A percentile compares a stretch with the other conserved stretches of the same genome.
Evolutionary conservation across 2,329 filamentous ascomycete genomes (phyloP).

Genomic region (Leptographium lundbergii): DNA sequence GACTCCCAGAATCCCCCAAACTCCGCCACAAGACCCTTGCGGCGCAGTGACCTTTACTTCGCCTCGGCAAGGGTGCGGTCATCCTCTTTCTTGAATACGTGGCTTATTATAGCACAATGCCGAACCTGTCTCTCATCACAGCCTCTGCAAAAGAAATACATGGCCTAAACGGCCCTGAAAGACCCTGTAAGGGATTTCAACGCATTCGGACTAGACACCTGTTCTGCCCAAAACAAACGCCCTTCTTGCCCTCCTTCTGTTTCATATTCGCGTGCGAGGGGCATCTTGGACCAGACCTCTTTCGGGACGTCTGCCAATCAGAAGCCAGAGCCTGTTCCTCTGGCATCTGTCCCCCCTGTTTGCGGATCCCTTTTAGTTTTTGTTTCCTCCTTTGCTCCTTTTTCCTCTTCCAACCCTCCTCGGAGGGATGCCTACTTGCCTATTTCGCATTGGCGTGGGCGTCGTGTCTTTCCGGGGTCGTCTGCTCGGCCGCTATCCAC

Average conservation of each 20-base stretch:
- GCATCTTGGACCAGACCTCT: neutral
- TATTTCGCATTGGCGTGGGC: neutral
- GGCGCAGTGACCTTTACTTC: too few species aligned
- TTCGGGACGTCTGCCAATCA: neutral
- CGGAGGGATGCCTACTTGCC: neutral
- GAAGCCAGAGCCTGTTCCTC: neutral
- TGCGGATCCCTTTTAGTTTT: neutral
- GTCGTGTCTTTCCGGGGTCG: neutral
- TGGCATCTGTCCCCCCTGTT: neutral
- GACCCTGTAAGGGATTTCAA: neutral
- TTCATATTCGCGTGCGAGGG: neutral
- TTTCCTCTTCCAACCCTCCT: neutral
- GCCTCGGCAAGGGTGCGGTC: too few species aligned
- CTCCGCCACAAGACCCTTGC: too few species aligned
- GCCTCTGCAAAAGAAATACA: too few species aligned
- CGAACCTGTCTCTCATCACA: too few species aligned
- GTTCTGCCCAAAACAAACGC: too few species aligned
- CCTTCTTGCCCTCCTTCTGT: neutral
- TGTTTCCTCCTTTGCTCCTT: neutral
- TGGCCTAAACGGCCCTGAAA: neutral
- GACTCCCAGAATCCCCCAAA: too few species aligned
- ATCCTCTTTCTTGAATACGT: too few species aligned
- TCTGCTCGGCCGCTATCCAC: neutral
- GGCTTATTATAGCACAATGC: too few species aligned
- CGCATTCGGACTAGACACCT: too few species aligned